Evolutionary conservation across 768 basidiomycete genomes (phyloP), one percentile per base, ranked within the genome.

Genomic region (Leccinum boreale): DNA sequence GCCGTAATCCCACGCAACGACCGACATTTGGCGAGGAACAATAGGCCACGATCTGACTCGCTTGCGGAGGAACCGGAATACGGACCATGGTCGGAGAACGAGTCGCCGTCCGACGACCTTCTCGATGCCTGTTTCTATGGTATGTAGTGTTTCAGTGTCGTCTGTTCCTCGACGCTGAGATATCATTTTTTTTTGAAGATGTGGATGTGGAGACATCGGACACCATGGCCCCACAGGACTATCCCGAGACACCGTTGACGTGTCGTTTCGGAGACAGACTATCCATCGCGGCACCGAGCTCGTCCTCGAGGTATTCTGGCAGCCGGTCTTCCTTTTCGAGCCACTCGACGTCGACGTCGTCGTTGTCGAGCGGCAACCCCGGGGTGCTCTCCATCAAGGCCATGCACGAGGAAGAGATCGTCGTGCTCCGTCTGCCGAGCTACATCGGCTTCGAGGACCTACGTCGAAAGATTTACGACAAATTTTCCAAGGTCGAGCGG

Each of bases 401-500:
- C 5, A 79, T 79, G 46, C 81, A 82, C 61, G 79, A 83, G 62
- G 79, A 84, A 60, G 75, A 79, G 26, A 85, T 87, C 59, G 78
- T 91, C 64, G 72, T 87, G 58, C 77, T 91, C 52, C 84, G 86
- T 46, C 71, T 80, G 8, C 70, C 81, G 12, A 77, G 77, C 59
- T 72, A 76, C 44, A 75, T 77, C 57, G 46, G 78, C n/a, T 79
- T 85, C 55, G 63, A 70, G 17, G 83, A 84, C 47, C 64, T 90
- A 15, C 85, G 85, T 58, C 73, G 74, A 52, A 79, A 81, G 50
- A 73, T 92, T 24, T 80, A 81, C 59, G 81, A 85, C 55, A 90
- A 89, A 64, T 85, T 91, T 65, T 77, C 80, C n/a, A 75, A 78
- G 23, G 81, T 85, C 63, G 86, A 85, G 68, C 79, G 78, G 50